Conservation (phyloP, 495 filamentous ascomycete genomes). For the Lophiotrema nucula region DNA sequence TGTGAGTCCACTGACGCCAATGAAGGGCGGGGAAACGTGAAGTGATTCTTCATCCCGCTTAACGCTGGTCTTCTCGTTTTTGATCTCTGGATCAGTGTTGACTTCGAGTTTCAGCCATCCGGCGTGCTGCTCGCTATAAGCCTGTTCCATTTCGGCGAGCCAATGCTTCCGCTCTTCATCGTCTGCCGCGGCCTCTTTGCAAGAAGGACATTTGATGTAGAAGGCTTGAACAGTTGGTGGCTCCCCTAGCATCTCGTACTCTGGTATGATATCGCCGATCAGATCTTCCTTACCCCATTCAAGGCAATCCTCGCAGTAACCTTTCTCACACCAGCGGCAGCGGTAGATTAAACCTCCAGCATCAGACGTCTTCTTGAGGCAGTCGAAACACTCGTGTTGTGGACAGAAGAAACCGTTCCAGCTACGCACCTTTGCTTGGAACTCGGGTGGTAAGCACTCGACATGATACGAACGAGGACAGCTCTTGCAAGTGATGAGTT, state of each 20-base stretch:
- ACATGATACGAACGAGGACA: constrained; percentile 61
- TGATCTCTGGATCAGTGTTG: not conserved
- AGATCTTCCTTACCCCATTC: constrained; percentile 54
- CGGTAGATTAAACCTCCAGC: constrained; percentile 61
- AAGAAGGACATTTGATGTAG: constrained; percentile 50
- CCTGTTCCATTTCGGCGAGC: constrained; percentile 6
- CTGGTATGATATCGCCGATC: constrained; percentile 51
- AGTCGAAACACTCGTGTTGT: constrained; percentile 59
- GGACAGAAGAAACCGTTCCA: constrained; percentile 53
- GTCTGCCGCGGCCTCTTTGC: not conserved
- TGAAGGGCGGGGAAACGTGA: no score
- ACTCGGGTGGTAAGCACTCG: constrained; percentile 49
- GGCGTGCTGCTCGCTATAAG: constrained; percentile 16
- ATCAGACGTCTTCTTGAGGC: constrained; percentile 53
- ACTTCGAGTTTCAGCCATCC: constrained; percentile 1
- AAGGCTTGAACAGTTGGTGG: constrained; percentile 46
- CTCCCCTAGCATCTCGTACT: constrained; percentile 53
- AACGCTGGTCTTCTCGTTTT: not conserved
- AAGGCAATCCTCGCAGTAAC: constrained; percentile 63
- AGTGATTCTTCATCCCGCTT: not conserved
- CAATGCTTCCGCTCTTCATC: constrained; percentile 17
- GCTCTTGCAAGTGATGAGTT: constrained; percentile 49
- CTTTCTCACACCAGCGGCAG: constrained; percentile 57
- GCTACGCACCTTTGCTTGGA: constrained; percentile 41
- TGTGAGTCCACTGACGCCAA: no score